A percentile compares a stretch with the other conserved stretches of the same genome.
Evolutionary conservation across 139 green algal species (phyloP).

Genomic region (Raphidocelis subcapitata): DNA sequence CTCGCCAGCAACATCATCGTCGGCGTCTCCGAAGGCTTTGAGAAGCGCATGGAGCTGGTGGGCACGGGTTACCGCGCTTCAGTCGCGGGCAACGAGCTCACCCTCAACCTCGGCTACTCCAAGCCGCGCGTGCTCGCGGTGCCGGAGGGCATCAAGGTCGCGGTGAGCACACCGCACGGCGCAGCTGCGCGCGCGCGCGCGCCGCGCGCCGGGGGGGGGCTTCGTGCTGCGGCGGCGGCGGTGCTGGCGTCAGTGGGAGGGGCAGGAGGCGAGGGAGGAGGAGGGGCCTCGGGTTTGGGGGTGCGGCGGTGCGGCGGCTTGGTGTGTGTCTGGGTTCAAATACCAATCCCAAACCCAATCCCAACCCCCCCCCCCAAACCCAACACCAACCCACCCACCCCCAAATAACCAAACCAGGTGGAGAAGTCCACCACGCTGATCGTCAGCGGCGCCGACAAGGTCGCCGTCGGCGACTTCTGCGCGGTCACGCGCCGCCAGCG

Average conservation of each 20-base stretch:
- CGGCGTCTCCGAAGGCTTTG: slow-evolving; percentile 86
- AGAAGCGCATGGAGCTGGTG: slow-evolving; percentile 77
- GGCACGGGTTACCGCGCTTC: slow-evolving; percentile 93
- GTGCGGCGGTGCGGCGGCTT: too few relatives aligned
- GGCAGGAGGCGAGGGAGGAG: too few relatives aligned
- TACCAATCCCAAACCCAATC: too few relatives aligned
- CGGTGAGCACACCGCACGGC: slow-evolving; percentile 39
- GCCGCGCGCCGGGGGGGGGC: too few relatives aligned
- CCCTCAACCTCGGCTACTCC: slow-evolving; percentile 90
- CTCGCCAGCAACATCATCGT: slow-evolving; percentile 93
- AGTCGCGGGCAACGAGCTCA: slow-evolving; percentile 72
- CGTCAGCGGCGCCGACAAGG: slow-evolving; percentile 85
- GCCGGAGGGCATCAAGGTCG: slow-evolving; percentile 79
- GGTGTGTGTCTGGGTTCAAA: too few relatives aligned
- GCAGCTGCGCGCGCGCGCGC: background rate
- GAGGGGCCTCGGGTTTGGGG: too few relatives aligned
- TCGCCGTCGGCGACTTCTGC: slow-evolving; percentile 87
- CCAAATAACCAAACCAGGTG: too few relatives aligned
- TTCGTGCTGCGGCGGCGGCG: too few relatives aligned
- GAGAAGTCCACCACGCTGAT: slow-evolving; percentile 85
- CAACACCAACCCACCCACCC: too few relatives aligned
- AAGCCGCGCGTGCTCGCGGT: slow-evolving; percentile 87
- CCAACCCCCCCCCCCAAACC: too few relatives aligned
- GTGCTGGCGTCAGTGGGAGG: too few relatives aligned
- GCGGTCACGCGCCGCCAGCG: slow-evolving; percentile 84